Base-by-base conservation (phyloP, 169 alveolate species). In the Cryptosporidium meleagridis region DNA sequence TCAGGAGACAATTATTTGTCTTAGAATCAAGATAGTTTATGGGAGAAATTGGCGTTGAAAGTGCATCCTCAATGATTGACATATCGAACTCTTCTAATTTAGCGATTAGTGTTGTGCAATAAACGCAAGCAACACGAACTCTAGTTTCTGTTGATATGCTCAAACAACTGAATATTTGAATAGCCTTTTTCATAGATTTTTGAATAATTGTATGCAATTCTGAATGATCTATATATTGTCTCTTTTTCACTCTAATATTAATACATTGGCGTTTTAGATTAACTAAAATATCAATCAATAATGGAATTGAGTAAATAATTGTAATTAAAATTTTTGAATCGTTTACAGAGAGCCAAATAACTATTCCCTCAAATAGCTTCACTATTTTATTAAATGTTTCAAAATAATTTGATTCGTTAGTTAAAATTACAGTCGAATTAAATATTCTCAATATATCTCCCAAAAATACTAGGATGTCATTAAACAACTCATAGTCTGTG, bases 41-140 rank as follows among this genome's bases (percentile, higher is more conserved):
- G 12, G 59, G 89, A 5, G 75, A 80, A 41, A 39, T 80, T 62
- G 53, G 89, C 6, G 80, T 33, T 39, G 62, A 80, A 48, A 80
- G 62, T n/a, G 89, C 80, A 41, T 80, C 75, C 16, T 62, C 41
- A n/a, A 80, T 21, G 14, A 80, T 44, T n/a, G 29, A 12, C 26
- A 80, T 23, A 18, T 80, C 67, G 65, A 80, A 80, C 45, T 51
- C 45, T 5, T 65, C 52, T 16, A 41, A 4, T 18, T 65, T 65
- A 31, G 51, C 26, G 0, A 80, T 14, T 61, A 35, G 18, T 26
- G 52, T 65, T 4, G 65, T 65, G 45, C 51, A 58, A 16, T 61
- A 80, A 37, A 80, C 39, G 35, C 89, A 80, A 12, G 89, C 61
- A 61, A 80, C 62, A 26, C 89, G 35, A 37, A 67, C 44, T 62